Evolutionary conservation across 257 asterid species (phyloP), one percentile per base, ranked within the genome.

Genomic region (Nicotiana knightiana): DNA sequence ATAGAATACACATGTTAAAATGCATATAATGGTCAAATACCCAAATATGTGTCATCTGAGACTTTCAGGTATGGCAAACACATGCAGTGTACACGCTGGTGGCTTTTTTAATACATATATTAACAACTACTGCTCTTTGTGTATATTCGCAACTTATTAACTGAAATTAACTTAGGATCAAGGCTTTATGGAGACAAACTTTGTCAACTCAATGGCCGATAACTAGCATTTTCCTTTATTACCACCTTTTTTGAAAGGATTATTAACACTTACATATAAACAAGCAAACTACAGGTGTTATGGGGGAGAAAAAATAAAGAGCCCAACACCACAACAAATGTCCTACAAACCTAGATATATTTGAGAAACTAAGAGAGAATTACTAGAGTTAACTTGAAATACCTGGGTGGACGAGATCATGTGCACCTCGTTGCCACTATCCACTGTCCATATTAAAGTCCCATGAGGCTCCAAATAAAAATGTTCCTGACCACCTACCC

Each of bases 331-430:
- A 51, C 46, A 75, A 26, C 53, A 13, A 75, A 15, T 51, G 9
- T 35, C 46, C 63, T 51, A 51, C 24, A 75, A 48, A 75, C 46
- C 46, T 75, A 51, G 28, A 51, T 51, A 51, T 51, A 75, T 59
- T 75, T 51, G 80, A 51, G 46, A 33, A 51, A 75, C 26, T 15
- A 75, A 75, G 46, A 75, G 46, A 51, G 80, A 73, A 73, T 75
- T 8, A 55, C 63, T 75, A 51, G 63, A 75, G 16, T 75, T 51
- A 64, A 18, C 53, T 66, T 86, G 24, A 53, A 30, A 54, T 89
- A 96, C 98, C 89, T 96, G 99, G 80, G 99, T 94, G 62, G 99
- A 96, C 84, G 99, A 96, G 86, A 96, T 84, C 98, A 96, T 89
- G 79, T 96, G 99, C 83, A 96, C 91, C 88, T 96, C 99, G 87